Evolutionary conservation across 495 filamentous ascomycete species (phyloP).

Genomic region (Hyaloscypha finlandica): DNA sequence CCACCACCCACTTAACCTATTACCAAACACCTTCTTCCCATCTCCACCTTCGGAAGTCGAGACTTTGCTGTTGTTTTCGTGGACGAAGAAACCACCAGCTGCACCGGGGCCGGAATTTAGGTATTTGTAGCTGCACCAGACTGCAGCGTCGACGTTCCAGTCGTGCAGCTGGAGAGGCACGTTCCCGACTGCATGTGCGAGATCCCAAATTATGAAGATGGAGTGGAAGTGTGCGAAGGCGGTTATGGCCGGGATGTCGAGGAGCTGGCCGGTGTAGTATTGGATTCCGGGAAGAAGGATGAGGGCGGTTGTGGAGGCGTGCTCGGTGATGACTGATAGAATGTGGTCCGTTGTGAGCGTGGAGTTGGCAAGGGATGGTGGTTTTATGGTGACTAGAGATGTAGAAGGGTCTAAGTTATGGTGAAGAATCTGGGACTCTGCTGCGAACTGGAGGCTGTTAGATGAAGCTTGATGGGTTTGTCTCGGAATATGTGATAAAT

Average conservation of each 20-base stretch:
- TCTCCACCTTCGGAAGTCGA: conserved; percentile 41
- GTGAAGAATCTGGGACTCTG: conserved; percentile 82
- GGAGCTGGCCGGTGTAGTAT: conserved; percentile 90
- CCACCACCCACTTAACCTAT: conserved; percentile 81
- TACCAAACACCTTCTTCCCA: conserved; percentile 24
- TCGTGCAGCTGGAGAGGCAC: conserved; percentile 80
- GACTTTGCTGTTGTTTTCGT: conserved; percentile 67
- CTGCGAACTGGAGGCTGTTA: conserved; percentile 66
- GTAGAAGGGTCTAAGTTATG: conserved; percentile 68
- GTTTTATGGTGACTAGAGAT: conserved; percentile 77
- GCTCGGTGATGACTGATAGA: conserved; percentile 69
- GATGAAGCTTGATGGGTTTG: background rate
- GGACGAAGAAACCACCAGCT: conserved; percentile 87
- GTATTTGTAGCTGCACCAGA: conserved; percentile 99
- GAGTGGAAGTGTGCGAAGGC: conserved; percentile 71
- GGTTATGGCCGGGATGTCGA: conserved; percentile 84
- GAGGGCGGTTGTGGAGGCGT: conserved; percentile 75
- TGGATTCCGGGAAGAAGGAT: conserved; percentile 89
- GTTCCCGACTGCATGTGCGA: conserved; percentile 94
- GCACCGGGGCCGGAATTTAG: conserved; percentile 88
- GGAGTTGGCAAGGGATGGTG: conserved; percentile 47
- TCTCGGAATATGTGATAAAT: background rate
- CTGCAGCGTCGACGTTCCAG: conserved; percentile 95
- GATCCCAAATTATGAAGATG: conserved; percentile 89
- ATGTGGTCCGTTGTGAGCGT: conserved; percentile 73